Evolutionary conservation across 2,329 filamentous ascomycete species (phyloP), one percentile per base, ranked within the genome.

Genomic region (Colletotrichum gloeosporioides): DNA sequence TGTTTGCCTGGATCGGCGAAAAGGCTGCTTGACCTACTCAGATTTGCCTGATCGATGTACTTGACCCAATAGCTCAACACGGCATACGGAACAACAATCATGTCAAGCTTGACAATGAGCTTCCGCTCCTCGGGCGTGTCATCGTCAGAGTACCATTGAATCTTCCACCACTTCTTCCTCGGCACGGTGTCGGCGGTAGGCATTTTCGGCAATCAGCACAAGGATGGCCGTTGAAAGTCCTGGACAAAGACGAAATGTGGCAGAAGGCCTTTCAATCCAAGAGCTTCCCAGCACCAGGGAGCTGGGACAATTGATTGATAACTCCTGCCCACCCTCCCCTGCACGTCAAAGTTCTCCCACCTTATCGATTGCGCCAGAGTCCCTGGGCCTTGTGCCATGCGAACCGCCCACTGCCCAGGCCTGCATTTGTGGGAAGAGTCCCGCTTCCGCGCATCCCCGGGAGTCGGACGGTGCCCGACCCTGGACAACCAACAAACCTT

Each of bases 111-210:
- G 77, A 86, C 82, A 9, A 88, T 78, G 34, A 87, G 86, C 8
- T 77, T 80, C 7, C 83, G 82, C 75, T 87, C 86, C 59, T 85
- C 83, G 0, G 84, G 82, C 1, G 83, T 89, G 75, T 92, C 90
- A 15, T 87, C 82, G 36, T 86, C 82, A 4, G 88, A 82, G 79
- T 87, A 90, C 89, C 89, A 90, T 71, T 88, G 84, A 57, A 86
- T 80, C 55, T 85, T 80, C 71, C 83, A 85, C 85, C 84, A 86
- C 75, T 83, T 83, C 73, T 77, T 44, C 10, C 73, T 49, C 9
- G 69, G 73, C 10, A 76, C 64, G 2, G 69, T 76, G 9, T 73
- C n/a, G 10, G 57, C 36, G 10, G 53, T 34, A 18, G 64, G 31
- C 69, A 76, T 76, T 7, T 29, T 73, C 16, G 31, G 22, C 57